A percentile compares a stretch with the other conserved stretches of the same genome.
Evolutionary conservation across 192 early-diverging fungal genomes (phyloP).

Genomic region (Coemansia guatemalensis): DNA sequence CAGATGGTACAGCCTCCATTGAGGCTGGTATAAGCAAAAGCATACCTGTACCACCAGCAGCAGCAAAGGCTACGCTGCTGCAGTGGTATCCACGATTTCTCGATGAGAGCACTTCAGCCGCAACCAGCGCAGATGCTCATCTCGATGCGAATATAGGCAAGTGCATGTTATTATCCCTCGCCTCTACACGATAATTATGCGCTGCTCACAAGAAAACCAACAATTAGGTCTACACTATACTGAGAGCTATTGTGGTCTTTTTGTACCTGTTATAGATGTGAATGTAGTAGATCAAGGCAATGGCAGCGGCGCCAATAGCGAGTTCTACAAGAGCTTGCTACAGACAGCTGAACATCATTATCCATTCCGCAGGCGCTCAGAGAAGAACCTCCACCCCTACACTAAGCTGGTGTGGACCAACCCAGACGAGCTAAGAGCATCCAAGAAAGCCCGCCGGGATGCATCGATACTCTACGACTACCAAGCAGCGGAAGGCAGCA

Average conservation of each 20-base stretch:
- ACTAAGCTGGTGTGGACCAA: conserved; percentile 52
- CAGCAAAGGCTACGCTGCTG: background rate
- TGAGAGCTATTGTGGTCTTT: background rate
- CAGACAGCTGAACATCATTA: conserved; percentile 22
- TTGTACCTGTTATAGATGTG: background rate
- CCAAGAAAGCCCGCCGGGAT: conserved; percentile 11
- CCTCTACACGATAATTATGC: background rate
- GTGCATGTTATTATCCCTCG: background rate
- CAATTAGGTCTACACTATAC: background rate
- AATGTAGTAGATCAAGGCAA: background rate
- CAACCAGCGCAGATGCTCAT: background rate
- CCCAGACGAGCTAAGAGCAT: conserved; percentile 16
- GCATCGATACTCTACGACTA: conserved; percentile 10
- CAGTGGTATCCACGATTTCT: conserved; percentile 23
- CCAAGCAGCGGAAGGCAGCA: background rate
- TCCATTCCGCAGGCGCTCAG: conserved; percentile 39
- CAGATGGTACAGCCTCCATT: background rate
- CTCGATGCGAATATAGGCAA: background rate
- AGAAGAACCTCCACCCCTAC: conserved; percentile 49
- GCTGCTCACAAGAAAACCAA: background rate
- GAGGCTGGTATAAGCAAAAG: background rate
- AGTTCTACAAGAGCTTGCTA: conserved; percentile 6
- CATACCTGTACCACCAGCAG: background rate
- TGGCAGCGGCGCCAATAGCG: background rate
- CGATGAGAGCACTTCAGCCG: background rate